Evolutionary conservation across 352 stramenopile species (phyloP), one percentile per base, ranked within the genome.

Genomic region (Phytophthora europaea): DNA sequence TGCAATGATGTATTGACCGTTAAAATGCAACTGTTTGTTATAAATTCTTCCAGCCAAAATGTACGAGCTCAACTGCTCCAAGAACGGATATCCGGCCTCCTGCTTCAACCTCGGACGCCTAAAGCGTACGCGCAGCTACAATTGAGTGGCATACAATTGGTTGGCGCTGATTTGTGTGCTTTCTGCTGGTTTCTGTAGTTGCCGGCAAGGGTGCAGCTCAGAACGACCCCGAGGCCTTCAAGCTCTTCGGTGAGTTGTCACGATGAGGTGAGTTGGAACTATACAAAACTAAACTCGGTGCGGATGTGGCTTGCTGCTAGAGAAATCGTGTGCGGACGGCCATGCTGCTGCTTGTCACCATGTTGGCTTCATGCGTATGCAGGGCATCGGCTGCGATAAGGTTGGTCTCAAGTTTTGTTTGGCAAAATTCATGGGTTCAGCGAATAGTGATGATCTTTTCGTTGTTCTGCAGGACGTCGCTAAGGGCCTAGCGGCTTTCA

Each of bases 91-190:
- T 67, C 67, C 83, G 1, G 89, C 89, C 52, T 97, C 90, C 28
- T 97, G 90, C 63, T 97, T 97, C 72, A 96, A 96, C 66, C 83
- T 96, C 51, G 90, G 90, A 5, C 84, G 89, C 9, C 82, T 97
- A 23, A 90, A 90, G 59, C 78, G 90, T 97, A 80, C 47, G 85
- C 69, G 16, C 40, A 8, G 23, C 23, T 16, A 12, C 23, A 34
- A 20, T 56, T 45, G 23, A 23, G 47, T n/a, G 28, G 28, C 28
- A 5, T 31, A 5, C 28, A 31, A 31, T 31, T 23, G 4, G 40
- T 4, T 15, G 8, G 36, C 13, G 55, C 34, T 64, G 8, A 43
- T 18, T 4, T 18, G 9, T 53, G 10, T 61, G 57, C 7, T 52
- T 34, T 61, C 1, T 63, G 9, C 34, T 33, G 47, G 0, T 43